Conservation (phyloP, 2,329 filamentous ascomycete genomes). For the Xylariomycetidae sp. region DNA sequence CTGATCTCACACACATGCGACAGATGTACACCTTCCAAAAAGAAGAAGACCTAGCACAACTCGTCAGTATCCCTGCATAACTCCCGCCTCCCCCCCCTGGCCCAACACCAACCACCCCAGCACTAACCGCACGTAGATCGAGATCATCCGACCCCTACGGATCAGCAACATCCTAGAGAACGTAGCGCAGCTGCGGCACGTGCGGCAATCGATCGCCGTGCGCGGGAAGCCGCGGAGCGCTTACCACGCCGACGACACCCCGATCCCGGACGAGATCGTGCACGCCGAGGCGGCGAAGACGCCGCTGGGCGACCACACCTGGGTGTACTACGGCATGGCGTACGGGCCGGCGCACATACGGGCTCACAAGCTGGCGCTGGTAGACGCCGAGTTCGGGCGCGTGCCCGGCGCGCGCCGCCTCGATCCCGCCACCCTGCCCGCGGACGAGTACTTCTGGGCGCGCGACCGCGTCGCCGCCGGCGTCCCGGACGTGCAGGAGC, state of each 20-base stretch:
- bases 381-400: constrained; percentile 26
- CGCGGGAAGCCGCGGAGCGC: constrained; percentile 28
- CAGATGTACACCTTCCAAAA: constrained; percentile 38
- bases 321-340: constrained; percentile 29
- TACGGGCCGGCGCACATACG: constrained; percentile 29
- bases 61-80: constrained; percentile 24
- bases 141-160: constrained; percentile 41
- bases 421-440: constrained; percentile 28
- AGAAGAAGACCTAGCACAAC: constrained; percentile 41
- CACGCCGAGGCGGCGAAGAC: constrained; percentile 23
- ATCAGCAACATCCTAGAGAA: constrained; percentile 33
- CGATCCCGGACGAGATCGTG: constrained; percentile 28
- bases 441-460: constrained; percentile 28
- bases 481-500: constrained; percentile 32
- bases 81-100: neutral
- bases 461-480: constrained; percentile 27
- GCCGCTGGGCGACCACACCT: constrained; percentile 29
- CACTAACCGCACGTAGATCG: too few species aligned
- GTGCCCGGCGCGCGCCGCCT: constrained; percentile 25
- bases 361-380: constrained; percentile 27
- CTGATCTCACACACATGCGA: too few species aligned
- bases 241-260: constrained; percentile 25
- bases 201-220: constrained; percentile 30
- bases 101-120: neutral
- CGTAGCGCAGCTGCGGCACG: constrained; percentile 29